Base-by-base conservation (phyloP, 2,329 filamentous ascomycete species). In the Ceratocystiopsis minuta region DNA sequence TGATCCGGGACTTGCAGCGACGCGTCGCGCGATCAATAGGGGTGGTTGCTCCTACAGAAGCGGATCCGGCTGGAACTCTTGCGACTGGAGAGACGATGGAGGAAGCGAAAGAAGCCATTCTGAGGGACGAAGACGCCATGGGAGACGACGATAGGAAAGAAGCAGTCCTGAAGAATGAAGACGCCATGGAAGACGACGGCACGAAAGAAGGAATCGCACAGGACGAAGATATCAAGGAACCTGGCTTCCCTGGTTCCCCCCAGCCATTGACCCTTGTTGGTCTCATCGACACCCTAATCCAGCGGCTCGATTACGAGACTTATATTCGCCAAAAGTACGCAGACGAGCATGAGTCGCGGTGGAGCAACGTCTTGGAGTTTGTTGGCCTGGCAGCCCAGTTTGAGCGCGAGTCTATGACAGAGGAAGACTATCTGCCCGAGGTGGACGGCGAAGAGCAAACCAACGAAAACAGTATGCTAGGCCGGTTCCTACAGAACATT, bases 361-460 rank as follows among this genome's bases (percentile, higher is more conserved):
- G 86, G 83, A 78, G 78, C 31, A 96, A 94, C 51, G 77, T 96
- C 0, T 75, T 90, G 53, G 88, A 96, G 57, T 73, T 96, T n/a
- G 63, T 92, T 43, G 72, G 65, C 15, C 76, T 94, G 54, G 85
- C 84, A 1, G 69, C 68, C 4, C 86, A 95, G 46, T 79, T 87
- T 54, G 39, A 45, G 11, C 60, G 53, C 39, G 66, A 62, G 41
- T 56, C 57, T 46, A 60, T 53, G 12, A 54, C 60, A 14, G 48
- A 55, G 3, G 65, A 70, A 3, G 73, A 78, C 16, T 54, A 59
- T 6, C 64, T 79, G 3, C 74, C 86, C 0, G 63, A 70, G 20
- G 72, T 95, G 14, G 79, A 88, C 14, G 78, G 77, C 1, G 50
- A 86, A 3, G 66, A 78, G 39, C 84, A 92, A 45, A 61, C 66